These are phyloP conservation scores for Pecoramyces ruminantium DNA, from an alignment of 192 early-diverging fungal species.

Conservation along the genomic window DNA sequence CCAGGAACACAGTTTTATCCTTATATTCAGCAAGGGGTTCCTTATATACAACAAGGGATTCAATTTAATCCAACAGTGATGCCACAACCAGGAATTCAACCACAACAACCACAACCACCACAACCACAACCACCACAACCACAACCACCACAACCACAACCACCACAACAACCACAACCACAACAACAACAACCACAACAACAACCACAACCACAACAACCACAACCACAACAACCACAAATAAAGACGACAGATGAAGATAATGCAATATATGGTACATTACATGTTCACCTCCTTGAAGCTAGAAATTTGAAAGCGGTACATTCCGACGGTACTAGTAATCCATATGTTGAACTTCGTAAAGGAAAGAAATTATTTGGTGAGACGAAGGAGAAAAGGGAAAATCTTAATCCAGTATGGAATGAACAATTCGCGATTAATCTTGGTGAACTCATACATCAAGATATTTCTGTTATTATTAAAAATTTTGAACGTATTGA, in stretches of 20 bases:
- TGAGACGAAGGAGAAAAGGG: slow-evolving; percentile 54
- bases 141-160: no score
- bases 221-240: no score
- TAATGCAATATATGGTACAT: slow-evolving; percentile 31
- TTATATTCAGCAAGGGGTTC: no score
- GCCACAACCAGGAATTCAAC: no score
- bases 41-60: no score
- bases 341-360: slow-evolving; percentile 51
- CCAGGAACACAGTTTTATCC: no score
- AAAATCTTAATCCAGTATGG: slow-evolving; percentile 48
- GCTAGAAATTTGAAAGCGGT: slow-evolving; percentile 43
- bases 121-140: no score
- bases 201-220: no score
- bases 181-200: no score
- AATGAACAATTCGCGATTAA: slow-evolving; percentile 16
- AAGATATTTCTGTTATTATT: slow-evolving; percentile 32
- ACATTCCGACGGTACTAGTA: slow-evolving; percentile 51
- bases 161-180: no score
- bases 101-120: no score
- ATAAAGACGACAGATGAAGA: slow-evolving; percentile 21
- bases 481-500: slow-evolving; percentile 48
- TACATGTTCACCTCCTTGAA: slow-evolving; percentile 36
- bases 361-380: background rate
- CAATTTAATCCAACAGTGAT: no score
- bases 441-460: slow-evolving; percentile 8